These are phyloP conservation scores for Aspergillus panamensis DNA, from an alignment of 495 filamentous ascomycete genomes.

Conservation along the genomic window DNA sequence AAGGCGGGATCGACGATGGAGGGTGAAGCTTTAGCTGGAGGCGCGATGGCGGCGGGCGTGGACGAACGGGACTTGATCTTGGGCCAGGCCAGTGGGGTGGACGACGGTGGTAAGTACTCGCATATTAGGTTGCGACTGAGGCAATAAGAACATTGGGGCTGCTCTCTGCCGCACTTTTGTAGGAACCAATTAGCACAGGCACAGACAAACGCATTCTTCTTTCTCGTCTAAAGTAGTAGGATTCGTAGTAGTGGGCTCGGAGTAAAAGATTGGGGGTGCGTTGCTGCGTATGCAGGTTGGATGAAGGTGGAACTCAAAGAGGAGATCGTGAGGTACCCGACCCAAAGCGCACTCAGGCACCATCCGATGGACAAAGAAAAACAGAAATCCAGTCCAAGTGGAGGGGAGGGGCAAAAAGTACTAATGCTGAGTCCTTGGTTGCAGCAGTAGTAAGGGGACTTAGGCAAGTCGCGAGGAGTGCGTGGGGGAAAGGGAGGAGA, in stretches of 20 bases:
- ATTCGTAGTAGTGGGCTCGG: neutral
- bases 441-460: too few relatives aligned
- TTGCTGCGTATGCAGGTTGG: conserved; percentile 1
- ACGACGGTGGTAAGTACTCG: conserved; percentile 24
- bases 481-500: neutral
- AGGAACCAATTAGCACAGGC: conserved; percentile 18
- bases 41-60: conserved; percentile 16
- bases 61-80: conserved; percentile 22
- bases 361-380: neutral
- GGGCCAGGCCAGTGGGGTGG: conserved; percentile 28
- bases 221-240: neutral
- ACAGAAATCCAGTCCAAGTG: neutral
- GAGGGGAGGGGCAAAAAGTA: neutral
- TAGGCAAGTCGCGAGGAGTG: neutral
- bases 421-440: too few relatives aligned
- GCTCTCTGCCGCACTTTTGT: conserved; percentile 14
- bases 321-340: conserved; percentile 5
- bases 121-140: conserved; percentile 34
- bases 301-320: neutral
- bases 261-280: neutral
- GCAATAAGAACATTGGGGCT: conserved; percentile 32
- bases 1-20: conserved; percentile 11
- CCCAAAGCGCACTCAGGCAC: neutral
- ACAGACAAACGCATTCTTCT: neutral
- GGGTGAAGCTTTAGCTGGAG: conserved; percentile 13